Conservation (phyloP, 2,329 filamentous ascomycete genomes). For the Exophiala oligosperma region DNA sequence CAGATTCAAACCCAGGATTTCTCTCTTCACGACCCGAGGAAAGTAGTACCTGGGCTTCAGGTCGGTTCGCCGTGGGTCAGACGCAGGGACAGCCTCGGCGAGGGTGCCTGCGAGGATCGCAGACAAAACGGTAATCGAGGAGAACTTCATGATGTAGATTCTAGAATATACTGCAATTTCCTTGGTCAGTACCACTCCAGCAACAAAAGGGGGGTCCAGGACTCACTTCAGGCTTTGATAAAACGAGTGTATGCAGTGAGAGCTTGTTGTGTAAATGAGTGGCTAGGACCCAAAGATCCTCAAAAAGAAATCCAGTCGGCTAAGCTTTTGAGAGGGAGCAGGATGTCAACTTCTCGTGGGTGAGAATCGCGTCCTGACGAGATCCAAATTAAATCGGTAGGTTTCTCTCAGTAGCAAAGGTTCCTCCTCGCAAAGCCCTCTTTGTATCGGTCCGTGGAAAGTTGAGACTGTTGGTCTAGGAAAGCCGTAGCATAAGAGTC, state of each 20-base stretch:
- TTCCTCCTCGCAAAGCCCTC: background rate
- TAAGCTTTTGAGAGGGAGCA: slow-evolving; percentile 8
- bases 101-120: slow-evolving; percentile 30
- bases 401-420: background rate
- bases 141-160: slow-evolving; percentile 25
- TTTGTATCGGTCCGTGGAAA: slow-evolving; percentile 13
- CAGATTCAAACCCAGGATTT: slow-evolving; percentile 19
- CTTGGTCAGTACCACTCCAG: slow-evolving; percentile 7
- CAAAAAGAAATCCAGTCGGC: slow-evolving; percentile 1
- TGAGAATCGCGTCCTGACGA: background rate
- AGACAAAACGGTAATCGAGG: slow-evolving; percentile 29
- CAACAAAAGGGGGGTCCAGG: background rate
- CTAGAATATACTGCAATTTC: background rate
- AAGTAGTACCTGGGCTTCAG: slow-evolving; percentile 33
- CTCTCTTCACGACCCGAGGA: slow-evolving; percentile 32
- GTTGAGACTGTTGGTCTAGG: slow-evolving; percentile 2
- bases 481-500: slow-evolving; percentile 14
- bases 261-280: slow-evolving; percentile 26
- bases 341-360: background rate
- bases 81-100: slow-evolving; percentile 32
- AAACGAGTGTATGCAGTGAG: slow-evolving; percentile 26
- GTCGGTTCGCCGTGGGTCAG: slow-evolving; percentile 20
- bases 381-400: background rate
- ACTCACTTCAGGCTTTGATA: slow-evolving; percentile 10
- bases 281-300: slow-evolving; percentile 28